Percentiles rank a stretch among this genome's conserved stretches.
phyloP scores from a whole-genome alignment of 345 rosid species.

The Ceriops zippeliana region DNA sequence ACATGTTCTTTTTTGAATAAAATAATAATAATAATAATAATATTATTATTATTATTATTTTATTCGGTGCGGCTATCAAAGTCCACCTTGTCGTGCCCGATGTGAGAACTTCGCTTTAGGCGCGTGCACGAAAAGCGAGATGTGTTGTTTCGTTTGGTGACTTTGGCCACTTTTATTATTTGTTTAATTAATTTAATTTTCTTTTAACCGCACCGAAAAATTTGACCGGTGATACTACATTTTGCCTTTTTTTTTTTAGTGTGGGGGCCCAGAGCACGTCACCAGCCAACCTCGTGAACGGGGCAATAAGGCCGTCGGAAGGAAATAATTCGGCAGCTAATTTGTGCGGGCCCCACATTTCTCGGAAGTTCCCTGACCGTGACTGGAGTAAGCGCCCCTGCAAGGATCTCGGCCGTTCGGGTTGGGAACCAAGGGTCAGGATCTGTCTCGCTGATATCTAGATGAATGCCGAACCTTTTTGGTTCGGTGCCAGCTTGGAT shows the following conservation, averaged over 20 bases:
- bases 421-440: conserved; percentile 21
- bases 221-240: conserved; percentile 26
- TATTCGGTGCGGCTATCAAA: neutral
- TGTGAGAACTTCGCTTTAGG: conserved; percentile 7
- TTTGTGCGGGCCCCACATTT: conserved; percentile 46
- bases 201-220: conserved; percentile 36
- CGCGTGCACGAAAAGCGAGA: conserved; percentile 25
- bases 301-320: conserved; percentile 44
- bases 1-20: neutral
- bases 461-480: conserved; percentile 23
- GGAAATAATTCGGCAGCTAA: conserved; percentile 56
- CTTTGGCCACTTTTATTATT: neutral
- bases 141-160: neutral
- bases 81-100: too few species aligned
- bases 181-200: neutral
- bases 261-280: conserved; percentile 49
- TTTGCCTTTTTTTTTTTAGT: neutral
- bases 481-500: conserved; percentile 70
- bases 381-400: conserved; percentile 32
- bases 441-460: conserved; percentile 31
- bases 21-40: too few species aligned
- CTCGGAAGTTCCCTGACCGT: conserved; percentile 82
- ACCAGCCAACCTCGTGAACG: conserved; percentile 41
- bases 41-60: too few species aligned
- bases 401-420: conserved; percentile 31